Base-by-base conservation (phyloP, 768 basidiomycete genomes). In the Pisolithus orientalis region DNA sequence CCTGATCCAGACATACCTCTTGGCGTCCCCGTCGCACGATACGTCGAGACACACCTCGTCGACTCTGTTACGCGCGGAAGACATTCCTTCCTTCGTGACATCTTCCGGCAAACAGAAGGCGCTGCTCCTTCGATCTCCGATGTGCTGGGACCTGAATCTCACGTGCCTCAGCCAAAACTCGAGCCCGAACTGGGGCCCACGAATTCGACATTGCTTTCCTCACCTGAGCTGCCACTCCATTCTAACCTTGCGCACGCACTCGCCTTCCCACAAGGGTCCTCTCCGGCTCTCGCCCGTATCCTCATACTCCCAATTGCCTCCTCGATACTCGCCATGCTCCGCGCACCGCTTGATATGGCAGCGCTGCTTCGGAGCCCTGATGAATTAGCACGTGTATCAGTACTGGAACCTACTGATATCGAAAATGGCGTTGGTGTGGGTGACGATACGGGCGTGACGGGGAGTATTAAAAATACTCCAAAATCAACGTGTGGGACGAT, bases 401-500 rank as follows among this genome's bases (percentile, higher is more conserved):
- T 62, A 8, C 64, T 73, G 60, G 65, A 14, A 25, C 24, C 24
- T 13, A 32, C 8, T 45, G 66, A 65, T 56, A 55, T 59, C 47
- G 58, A 64, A 53, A 61, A 64, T 46, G 46, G 52, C 34, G 43
- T 49, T 14, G 52, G 47, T 4, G 21, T 34, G 0, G 32, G 25
- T 3, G 55, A 49, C 3, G 62, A 79, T 56, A 73, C 73, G 8
- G 72, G 74, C 8, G 77, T 75, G 37, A 75, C 80, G 59, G 66
- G 83, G 48, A 2, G 14, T 21, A 40, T 21, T 6, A 14, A 40
- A 16, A 16, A 6, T 40, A 5, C 16, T 5, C 4, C 39, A 24
- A 9, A 17, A 24, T 42, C 8, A 1, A 21, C 17, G 40, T 17
- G 24, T 17, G 17, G 17, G n/a, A 14, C 7, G 40, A 42, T 11